A percentile compares a stretch with the other conserved stretches of the same genome.
phyloP scores from a whole-genome alignment of 768 basidiomycete genomes.

The Calocybe indica region DNA sequence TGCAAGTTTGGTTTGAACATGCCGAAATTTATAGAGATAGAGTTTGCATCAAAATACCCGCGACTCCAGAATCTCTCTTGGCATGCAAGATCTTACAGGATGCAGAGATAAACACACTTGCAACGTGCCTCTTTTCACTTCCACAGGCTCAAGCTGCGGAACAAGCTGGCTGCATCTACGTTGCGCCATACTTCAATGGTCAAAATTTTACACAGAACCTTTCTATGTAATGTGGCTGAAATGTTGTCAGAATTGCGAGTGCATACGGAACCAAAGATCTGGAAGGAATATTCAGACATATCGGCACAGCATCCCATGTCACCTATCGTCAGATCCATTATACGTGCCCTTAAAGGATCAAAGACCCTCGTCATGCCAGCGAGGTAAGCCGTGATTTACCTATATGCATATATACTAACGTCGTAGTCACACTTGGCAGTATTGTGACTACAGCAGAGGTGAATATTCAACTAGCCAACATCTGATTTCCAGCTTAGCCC shows the following conservation, averaged over 20 bases:
- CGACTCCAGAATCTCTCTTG: conserved; percentile 44
- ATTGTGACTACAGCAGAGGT: conserved; percentile 32
- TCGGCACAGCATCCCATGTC: conserved; percentile 36
- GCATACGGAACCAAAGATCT: conserved; percentile 34
- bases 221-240: not conserved
- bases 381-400: conserved; percentile 22
- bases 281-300: conserved; percentile 32
- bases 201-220: not conserved
- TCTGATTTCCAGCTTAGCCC: not conserved
- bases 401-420: not conserved
- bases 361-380: conserved; percentile 45
- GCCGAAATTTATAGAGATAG: conserved; percentile 24
- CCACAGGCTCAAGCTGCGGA: conserved; percentile 50
- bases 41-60: conserved; percentile 56
- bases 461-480: conserved; percentile 1
- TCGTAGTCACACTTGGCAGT: conserved; percentile 19
- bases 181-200: conserved; percentile 57
- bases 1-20: not conserved
- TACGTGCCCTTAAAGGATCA: conserved; percentile 30
- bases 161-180: conserved; percentile 46
- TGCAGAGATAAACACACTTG: conserved; percentile 45
- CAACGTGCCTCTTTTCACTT: conserved; percentile 47
- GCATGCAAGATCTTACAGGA: conserved; percentile 41
- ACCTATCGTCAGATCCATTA: conserved; percentile 30
- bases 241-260: conserved; percentile 34